These are phyloP conservation scores for Podospora didyma DNA, from an alignment of 495 filamentous ascomycete species.

Conservation along the genomic window DNA sequence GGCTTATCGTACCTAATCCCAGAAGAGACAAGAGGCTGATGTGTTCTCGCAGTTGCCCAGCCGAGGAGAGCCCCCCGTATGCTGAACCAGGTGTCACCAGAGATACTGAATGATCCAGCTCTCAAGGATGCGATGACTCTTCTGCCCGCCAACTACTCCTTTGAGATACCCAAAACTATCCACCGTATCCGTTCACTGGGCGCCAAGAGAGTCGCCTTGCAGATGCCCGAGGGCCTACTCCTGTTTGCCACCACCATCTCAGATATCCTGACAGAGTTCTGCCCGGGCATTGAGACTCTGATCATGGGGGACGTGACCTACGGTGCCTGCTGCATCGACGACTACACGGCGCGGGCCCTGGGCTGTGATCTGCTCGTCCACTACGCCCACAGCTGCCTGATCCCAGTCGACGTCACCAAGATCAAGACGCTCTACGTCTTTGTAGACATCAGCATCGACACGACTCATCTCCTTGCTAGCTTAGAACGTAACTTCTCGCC, in stretches of 20 bases:
- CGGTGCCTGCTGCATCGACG: conserved; percentile 97
- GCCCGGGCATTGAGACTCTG: conserved; percentile 80
- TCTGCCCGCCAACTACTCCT: conserved; percentile 90
- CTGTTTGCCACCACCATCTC: conserved; percentile 97
- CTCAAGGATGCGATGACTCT: conserved; percentile 85
- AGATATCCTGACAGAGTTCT: conserved; percentile 94
- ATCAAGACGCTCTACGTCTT: conserved; percentile 98
- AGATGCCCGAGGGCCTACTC: conserved; percentile 94
- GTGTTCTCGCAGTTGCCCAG: conserved; percentile 39
- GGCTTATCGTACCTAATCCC: not conserved
- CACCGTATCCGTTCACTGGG: conserved; percentile 79
- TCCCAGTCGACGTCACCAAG: conserved; percentile 90
- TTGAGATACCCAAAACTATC: conserved; percentile 97
- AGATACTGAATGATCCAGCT: conserved; percentile 82
- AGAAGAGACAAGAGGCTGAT: conserved; percentile 5
- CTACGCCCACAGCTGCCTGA: conserved; percentile 94
- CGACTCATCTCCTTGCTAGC: conserved; percentile 75
- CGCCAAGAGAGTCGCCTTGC: conserved; percentile 78
- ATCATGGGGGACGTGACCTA: conserved; percentile 99
- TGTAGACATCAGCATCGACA: conserved; percentile 95
- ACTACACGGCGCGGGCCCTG: conserved; percentile 91
- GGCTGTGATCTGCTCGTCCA: conserved; percentile 95
- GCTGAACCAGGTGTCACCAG: conserved; percentile 82
- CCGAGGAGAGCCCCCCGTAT: conserved; percentile 68
- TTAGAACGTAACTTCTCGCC: conserved; percentile 83